phyloP scores from a whole-genome alignment of 2,329 filamentous ascomycete genomes.

The Parastagonospora avenae region DNA sequence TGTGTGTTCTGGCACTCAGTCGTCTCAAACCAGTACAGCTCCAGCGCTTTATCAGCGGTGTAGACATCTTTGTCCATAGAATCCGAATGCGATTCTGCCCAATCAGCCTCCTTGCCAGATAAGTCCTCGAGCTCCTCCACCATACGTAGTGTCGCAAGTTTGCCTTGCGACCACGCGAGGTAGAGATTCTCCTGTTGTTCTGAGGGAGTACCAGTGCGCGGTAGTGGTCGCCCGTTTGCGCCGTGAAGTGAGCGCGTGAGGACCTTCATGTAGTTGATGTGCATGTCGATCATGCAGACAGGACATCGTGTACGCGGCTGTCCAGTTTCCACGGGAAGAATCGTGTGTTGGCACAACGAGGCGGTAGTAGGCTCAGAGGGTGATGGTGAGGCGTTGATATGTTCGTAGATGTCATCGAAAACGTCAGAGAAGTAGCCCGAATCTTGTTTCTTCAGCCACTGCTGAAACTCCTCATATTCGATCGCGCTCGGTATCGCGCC shows the following conservation, averaged over 20 bases:
- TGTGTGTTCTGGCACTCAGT: slow-evolving; percentile 4
- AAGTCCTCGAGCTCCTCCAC: slow-evolving; percentile 25
- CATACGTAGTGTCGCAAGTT: slow-evolving; percentile 26
- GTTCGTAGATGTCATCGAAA: slow-evolving; percentile 29
- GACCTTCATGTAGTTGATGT: slow-evolving; percentile 30
- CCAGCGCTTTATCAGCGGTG: slow-evolving; percentile 30
- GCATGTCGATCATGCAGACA: slow-evolving; percentile 33
- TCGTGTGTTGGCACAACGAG: slow-evolving; percentile 24
- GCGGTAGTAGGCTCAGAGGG: slow-evolving; percentile 17
- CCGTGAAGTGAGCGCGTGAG: slow-evolving; percentile 26
- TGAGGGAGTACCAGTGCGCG: slow-evolving; percentile 23
- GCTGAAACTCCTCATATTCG: slow-evolving; percentile 37
- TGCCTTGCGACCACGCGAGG: slow-evolving; percentile 30
- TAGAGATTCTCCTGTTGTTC: slow-evolving; percentile 29
- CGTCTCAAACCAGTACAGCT: slow-evolving; percentile 31
- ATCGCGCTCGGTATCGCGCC: slow-evolving; percentile 30
- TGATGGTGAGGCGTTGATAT: slow-evolving; percentile 11
- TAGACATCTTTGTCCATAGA: slow-evolving; percentile 15
- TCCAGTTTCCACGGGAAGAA: slow-evolving; percentile 24
- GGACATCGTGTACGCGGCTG: slow-evolving; percentile 28
- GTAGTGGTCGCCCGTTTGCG: slow-evolving; percentile 26
- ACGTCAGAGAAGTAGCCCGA: slow-evolving; percentile 39
- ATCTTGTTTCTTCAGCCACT: slow-evolving; percentile 36
- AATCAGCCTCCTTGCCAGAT: slow-evolving; percentile 23
- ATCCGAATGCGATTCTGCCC: slow-evolving; percentile 19